phyloP scores from a whole-genome alignment of 2,329 filamentous ascomycete species.

The Graphiopsis chlorocephala region DNA sequence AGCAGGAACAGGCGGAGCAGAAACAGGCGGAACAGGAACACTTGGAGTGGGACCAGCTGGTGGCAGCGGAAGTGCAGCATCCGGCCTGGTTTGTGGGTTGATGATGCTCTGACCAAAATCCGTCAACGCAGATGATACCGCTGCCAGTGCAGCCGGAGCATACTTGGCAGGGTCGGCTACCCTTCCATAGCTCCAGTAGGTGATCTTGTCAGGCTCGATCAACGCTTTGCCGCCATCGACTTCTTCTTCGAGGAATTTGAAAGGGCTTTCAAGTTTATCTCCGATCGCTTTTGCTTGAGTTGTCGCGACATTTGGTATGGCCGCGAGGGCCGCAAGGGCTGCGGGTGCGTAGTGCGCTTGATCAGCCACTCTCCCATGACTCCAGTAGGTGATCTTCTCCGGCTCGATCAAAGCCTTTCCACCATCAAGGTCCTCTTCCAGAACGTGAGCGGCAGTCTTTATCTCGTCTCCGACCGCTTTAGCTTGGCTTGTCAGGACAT shows the following conservation, averaged over 20 bases:
- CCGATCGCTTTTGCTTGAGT: not conserved
- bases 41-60: not conserved
- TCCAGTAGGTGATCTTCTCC: not conserved
- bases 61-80: not conserved
- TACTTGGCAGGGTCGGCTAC: constrained; percentile 5
- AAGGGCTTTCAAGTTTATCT: not conserved
- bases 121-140: not conserved
- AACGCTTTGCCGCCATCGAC: not conserved
- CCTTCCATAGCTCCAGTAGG: not conserved
- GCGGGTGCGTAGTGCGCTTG: constrained; percentile 1
- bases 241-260: not conserved
- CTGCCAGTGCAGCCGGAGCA: not conserved
- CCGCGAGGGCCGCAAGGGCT: not conserved
- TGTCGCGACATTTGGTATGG: not conserved
- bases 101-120: not conserved
- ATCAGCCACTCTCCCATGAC: not conserved
- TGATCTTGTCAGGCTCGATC: not conserved
- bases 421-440: not conserved
- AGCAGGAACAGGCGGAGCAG: not conserved
- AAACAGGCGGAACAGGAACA: not conserved
- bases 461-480: not conserved
- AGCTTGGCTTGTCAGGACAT: not conserved
- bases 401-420: not conserved
- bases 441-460: not conserved
- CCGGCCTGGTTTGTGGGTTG: not conserved